Conservation (phyloP, 202 grass and related monocot species). For the Elaeis oleifera region DNA sequence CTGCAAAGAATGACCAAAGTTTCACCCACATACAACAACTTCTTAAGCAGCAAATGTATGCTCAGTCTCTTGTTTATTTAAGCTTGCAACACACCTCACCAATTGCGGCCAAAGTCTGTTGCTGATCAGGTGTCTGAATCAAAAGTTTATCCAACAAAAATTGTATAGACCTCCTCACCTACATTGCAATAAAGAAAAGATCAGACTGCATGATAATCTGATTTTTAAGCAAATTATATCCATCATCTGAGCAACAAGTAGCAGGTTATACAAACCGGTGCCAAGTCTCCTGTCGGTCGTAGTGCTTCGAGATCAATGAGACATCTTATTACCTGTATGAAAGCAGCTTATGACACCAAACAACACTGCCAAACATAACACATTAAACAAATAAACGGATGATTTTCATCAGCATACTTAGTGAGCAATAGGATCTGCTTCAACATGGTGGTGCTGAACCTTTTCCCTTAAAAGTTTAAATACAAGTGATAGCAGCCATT, state of each 20-base stretch:
- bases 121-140: slow-evolving; percentile 62
- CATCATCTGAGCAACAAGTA: slow-evolving; percentile 12
- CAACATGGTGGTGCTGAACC: too few species aligned
- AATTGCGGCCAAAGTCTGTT: slow-evolving; percentile 79
- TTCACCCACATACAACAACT: too few species aligned
- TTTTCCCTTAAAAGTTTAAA: too few species aligned
- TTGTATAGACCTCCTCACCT: slow-evolving; percentile 93
- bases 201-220: slow-evolving; percentile 6
- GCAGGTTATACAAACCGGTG: slow-evolving; percentile 54
- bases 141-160: slow-evolving; percentile 86
- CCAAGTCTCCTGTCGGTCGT: slow-evolving; percentile 79
- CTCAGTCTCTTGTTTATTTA: too few species aligned
- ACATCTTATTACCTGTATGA: slow-evolving; percentile 75
- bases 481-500: too few species aligned
- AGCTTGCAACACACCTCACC: slow-evolving; percentile 56
- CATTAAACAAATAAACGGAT: slow-evolving; percentile 1
- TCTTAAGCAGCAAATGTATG: too few species aligned
- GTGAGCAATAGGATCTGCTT: too few species aligned
- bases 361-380: neutral
- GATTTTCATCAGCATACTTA: too few species aligned
- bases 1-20: slow-evolving; percentile 24
- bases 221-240: too few species aligned
- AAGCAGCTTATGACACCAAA: slow-evolving; percentile 10
- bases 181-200: slow-evolving; percentile 12
- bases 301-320: slow-evolving; percentile 89